phyloP scores from a whole-genome alignment of 2,329 filamentous ascomycete genomes.

The Pestalotiopsis sp. region DNA sequence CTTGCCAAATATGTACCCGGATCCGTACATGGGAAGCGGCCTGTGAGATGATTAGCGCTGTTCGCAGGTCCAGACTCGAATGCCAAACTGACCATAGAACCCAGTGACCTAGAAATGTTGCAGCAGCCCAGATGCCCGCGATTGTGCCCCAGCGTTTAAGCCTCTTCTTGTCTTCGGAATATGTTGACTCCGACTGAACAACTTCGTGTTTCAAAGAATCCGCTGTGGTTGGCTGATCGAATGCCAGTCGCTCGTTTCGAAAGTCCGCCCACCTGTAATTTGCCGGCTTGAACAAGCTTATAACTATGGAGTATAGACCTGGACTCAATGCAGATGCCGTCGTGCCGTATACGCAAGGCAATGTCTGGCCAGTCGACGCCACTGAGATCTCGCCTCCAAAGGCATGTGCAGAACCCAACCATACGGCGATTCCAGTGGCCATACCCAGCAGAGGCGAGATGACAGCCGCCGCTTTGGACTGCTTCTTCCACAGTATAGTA shows the following conservation, averaged over 20 bases:
- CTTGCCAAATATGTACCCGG: conserved; percentile 49
- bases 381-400: conserved; percentile 7
- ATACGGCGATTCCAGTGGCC: conserved; percentile 9
- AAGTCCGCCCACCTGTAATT: conserved; percentile 29
- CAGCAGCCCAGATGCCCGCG: conserved; percentile 46
- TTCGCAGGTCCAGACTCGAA: neutral
- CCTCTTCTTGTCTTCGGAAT: conserved; percentile 32
- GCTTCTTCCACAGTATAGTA: conserved; percentile 11
- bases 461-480: conserved; percentile 36
- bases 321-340: conserved; percentile 6
- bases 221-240: conserved; percentile 28
- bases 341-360: conserved; percentile 10
- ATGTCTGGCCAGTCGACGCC: neutral
- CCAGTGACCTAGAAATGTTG: conserved; percentile 55
- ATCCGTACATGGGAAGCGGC: conserved; percentile 56
- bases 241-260: conserved; percentile 40
- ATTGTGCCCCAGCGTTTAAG: conserved; percentile 49
- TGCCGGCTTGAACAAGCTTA: conserved; percentile 4
- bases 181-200: conserved; percentile 22
- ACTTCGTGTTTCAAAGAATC: conserved; percentile 3
- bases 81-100: conserved; percentile 43
- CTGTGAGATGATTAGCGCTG: conserved; percentile 13
- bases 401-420: conserved; percentile 4
- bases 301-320: conserved; percentile 3
- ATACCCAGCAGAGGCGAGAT: conserved; percentile 7